A percentile compares a stretch with the other conserved stretches of the same genome.
Conservation (phyloP, 2,329 filamentous ascomycete species). For the Pseudopyrenochaeta lycopersici region DNA sequence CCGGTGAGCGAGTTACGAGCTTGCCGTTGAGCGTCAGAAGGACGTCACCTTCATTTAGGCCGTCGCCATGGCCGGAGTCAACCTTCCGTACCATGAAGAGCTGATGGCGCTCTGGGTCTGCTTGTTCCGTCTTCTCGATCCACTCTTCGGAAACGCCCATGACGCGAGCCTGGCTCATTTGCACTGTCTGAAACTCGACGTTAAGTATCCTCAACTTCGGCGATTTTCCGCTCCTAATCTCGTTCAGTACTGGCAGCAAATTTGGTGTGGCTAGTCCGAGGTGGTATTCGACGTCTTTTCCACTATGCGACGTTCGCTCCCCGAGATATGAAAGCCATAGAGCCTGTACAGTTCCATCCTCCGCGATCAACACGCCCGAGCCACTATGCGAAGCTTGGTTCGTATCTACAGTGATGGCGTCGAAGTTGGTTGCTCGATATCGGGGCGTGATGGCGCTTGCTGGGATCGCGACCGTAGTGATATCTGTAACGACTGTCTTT, state of each 20-base stretch:
- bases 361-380: constrained; percentile 88
- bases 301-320: constrained; percentile 78
- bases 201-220: constrained; percentile 90
- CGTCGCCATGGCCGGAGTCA: constrained; percentile 67
- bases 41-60: constrained; percentile 88
- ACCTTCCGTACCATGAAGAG: constrained; percentile 98
- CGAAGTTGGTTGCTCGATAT: constrained; percentile 93
- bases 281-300: constrained; percentile 95
- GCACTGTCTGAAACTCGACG: constrained; percentile 92
- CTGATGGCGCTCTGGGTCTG: constrained; percentile 92
- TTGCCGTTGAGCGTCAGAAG: constrained; percentile 90
- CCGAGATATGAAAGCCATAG: constrained; percentile 97
- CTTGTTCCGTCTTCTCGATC: constrained; percentile 88
- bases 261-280: constrained; percentile 90
- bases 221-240: constrained; percentile 80
- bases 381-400: constrained; percentile 90
- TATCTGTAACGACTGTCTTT: constrained; percentile 94
- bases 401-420: constrained; percentile 96
- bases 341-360: constrained; percentile 92
- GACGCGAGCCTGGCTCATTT: constrained; percentile 95
- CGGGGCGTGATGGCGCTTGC: constrained; percentile 90
- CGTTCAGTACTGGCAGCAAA: constrained; percentile 84
- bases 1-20: constrained; percentile 89
- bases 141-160: constrained; percentile 97
- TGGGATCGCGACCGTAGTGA: constrained; percentile 95